Evolutionary conservation across 1,139 yeast genomes (phyloP).

Genomic region (Lodderomyces beijingensis): DNA sequence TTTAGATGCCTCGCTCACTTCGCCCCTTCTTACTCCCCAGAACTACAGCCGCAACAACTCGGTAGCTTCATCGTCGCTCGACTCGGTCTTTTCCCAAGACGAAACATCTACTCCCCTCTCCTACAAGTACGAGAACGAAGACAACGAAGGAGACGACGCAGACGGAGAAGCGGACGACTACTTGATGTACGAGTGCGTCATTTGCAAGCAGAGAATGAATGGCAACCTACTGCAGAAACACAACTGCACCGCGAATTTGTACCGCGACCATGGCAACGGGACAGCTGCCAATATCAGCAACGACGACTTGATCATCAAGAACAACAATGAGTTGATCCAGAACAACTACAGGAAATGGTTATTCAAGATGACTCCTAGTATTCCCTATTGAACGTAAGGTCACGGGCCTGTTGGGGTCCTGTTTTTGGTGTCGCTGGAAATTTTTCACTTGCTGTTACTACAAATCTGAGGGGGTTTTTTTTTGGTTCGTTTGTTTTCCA

Average conservation of each 20-base stretch:
- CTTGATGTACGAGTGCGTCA: conserved; percentile 13
- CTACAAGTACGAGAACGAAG: conserved; percentile 4
- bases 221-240: conserved; percentile 4
- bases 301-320: conserved; percentile 9
- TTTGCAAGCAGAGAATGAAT: conserved; percentile 12
- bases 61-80: conserved; percentile 4
- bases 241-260: conserved; percentile 7
- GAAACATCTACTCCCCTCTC: conserved; percentile 5
- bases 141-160: conserved; percentile 4
- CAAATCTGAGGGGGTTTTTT: no score
- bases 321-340: conserved; percentile 18
- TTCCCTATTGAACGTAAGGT: no score
- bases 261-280: conserved; percentile 1
- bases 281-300: not conserved
- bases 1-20: no score
- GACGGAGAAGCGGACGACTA: conserved; percentile 3
- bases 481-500: no score
- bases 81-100: conserved; percentile 2
- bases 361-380: no score
- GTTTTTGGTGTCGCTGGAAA: no score
- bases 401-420: no score
- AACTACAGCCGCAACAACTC: conserved; percentile 1
- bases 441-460: no score
- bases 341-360: conserved; percentile 28
- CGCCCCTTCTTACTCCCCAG: not conserved